A percentile compares a stretch with the other conserved stretches of the same genome.
Conservation (phyloP, 139 green algal genomes). For the Ettlia oleoabundans region DNA sequence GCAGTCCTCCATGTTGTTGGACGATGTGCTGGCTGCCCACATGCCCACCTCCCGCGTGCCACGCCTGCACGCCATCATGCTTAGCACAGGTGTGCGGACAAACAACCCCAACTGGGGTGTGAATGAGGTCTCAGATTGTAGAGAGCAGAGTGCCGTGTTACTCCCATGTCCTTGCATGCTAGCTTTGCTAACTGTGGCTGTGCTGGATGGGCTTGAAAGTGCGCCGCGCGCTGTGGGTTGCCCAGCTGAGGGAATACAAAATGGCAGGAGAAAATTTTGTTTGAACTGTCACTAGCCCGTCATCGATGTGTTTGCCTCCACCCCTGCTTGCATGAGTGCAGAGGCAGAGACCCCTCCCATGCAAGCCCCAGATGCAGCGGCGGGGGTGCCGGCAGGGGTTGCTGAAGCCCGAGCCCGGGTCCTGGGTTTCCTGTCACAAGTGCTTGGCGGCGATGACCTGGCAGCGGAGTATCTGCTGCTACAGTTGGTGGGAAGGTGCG, state of each 20-base stretch:
- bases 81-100: slow-evolving; percentile 7
- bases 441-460: slow-evolving; percentile 73
- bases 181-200: too few relatives aligned
- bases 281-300: too few relatives aligned
- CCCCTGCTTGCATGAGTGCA: neutral
- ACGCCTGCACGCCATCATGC: slow-evolving; percentile 59
- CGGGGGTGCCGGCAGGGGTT: neutral
- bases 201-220: too few relatives aligned
- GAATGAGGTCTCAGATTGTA: too few relatives aligned
- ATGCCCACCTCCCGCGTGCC: slow-evolving; percentile 66
- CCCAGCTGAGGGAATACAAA: too few relatives aligned
- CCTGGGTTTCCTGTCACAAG: slow-evolving; percentile 40
- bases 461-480: slow-evolving; percentile 82
- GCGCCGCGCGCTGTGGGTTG: too few relatives aligned
- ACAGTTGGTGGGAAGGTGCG: slow-evolving; percentile 57
- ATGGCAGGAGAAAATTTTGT: too few relatives aligned
- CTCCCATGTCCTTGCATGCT: too few relatives aligned
- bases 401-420: neutral
- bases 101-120: neutral
- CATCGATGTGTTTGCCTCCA: too few relatives aligned
- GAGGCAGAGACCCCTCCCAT: neutral
- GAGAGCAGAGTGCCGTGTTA: too few relatives aligned
- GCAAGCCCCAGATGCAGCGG: neutral
- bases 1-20: slow-evolving; percentile 30
- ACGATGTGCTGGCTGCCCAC: slow-evolving; percentile 52